These are phyloP conservation scores for Limnanthes douglasii DNA, from an alignment of 345 rosid species.

Conservation along the genomic window DNA sequence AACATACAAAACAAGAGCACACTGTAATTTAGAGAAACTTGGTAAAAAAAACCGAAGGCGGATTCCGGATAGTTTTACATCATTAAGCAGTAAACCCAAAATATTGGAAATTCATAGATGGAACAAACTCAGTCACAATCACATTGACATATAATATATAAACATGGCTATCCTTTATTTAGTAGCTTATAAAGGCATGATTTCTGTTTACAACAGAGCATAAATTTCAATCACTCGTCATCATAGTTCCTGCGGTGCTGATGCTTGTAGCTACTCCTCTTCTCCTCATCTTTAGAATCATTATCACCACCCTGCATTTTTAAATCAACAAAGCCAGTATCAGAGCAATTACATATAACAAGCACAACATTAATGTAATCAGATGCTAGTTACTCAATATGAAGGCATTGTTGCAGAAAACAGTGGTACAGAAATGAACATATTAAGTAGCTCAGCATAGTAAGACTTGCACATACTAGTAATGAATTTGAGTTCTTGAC, in stretches of 20 bases:
- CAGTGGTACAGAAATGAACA: too few species aligned
- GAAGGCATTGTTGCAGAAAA: neutral
- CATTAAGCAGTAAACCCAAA: too few species aligned
- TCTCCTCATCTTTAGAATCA: slow-evolving; percentile 24
- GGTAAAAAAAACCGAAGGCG: too few species aligned
- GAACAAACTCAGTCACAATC: too few species aligned
- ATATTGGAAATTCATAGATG: too few species aligned
- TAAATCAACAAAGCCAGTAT: neutral
- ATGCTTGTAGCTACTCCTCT: slow-evolving; percentile 26
- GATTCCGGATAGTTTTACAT: too few species aligned
- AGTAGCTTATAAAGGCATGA: slow-evolving; percentile 20
- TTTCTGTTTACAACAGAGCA: slow-evolving; percentile 6
- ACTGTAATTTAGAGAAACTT: too few species aligned
- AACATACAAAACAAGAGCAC: too few species aligned
- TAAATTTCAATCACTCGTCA: slow-evolving; percentile 30
- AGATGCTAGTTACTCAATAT: too few species aligned
- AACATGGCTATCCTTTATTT: slow-evolving; percentile 32
- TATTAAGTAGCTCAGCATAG: too few species aligned
- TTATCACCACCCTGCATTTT: slow-evolving; percentile 48
- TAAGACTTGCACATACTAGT: too few species aligned
- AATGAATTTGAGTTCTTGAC: neutral
- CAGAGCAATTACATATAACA: neutral
- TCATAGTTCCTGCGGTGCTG: slow-evolving; percentile 43
- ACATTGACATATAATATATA: too few species aligned
- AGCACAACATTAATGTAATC: neutral